Base-by-base conservation (phyloP, 2,329 filamentous ascomycete species). In the Berkeleyomyces basicola region DNA sequence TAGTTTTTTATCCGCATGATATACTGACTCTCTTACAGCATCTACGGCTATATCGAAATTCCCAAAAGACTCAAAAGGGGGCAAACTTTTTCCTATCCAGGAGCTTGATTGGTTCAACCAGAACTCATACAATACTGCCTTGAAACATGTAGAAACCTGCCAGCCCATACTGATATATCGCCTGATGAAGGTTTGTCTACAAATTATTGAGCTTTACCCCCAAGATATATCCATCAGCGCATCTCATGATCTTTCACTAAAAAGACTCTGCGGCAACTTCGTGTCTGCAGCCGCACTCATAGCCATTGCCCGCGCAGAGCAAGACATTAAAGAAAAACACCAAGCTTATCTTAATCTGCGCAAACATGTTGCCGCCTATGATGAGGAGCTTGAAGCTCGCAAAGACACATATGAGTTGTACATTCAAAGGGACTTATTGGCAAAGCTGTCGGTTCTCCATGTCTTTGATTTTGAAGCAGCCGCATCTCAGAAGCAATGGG, bases 21-120 rank as follows among this genome's bases (percentile, higher is more conserved):
- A 66, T 68, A 44, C 69, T 33, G n/a, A 53, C 7, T 7, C 9
- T n/a, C 40, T 4, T 43, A 0, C 3, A 71, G 77, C 78, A 16
- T 71, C 73, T 1, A 74, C 75, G 49, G 74, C 77, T 33, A 78
- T 72, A 40, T 67, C 74, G 40, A 66, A 72, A 64, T 72, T 70
- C 16, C 73, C 69, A 2, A 74, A 69, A 60, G 74, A 74, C 66
- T 70, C 68, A 47, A 68, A 74, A 16, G 76, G 74, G 7, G 71
- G 73, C 40, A 80, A 73, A 65, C 63, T 78, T 0, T 90, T 90
- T 69, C 81, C 79, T 0, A 64, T 78, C 0, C 71, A 77, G 2
- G 90, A 96, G 68, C 76, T 95, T 3, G 80, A 91, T 67, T 95
- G 90, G 90, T 91, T 95, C 70, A 86, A 85, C 44, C 85, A 85